A percentile compares a stretch with the other conserved stretches of the same genome.
phyloP scores from a whole-genome alignment of 768 basidiomycete species.

The Vararia minispora region DNA sequence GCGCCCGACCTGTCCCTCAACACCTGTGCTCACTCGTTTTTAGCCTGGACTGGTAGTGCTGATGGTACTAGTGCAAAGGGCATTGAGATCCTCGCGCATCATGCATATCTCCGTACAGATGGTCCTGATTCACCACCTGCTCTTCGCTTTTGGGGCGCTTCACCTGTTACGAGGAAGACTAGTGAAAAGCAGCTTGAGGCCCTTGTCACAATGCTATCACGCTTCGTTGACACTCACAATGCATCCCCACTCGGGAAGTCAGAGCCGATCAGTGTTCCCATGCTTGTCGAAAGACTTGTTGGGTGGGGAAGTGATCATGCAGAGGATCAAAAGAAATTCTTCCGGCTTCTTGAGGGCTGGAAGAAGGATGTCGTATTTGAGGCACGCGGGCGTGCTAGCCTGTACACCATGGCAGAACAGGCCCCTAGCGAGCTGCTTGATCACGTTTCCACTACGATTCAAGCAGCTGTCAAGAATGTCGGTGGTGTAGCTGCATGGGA shows the following conservation, averaged over 20 bases:
- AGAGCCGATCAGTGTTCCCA: background rate
- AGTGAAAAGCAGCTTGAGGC: background rate
- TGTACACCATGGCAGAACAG: no score
- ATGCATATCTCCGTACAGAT: background rate
- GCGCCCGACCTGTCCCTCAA: no score
- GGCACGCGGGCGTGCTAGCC: background rate
- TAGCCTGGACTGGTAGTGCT: background rate
- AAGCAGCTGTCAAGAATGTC: background rate
- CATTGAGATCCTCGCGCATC: background rate
- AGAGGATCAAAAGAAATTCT: constrained; percentile 7
- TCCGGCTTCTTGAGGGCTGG: background rate
- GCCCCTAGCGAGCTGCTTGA: background rate
- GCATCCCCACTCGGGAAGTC: background rate
- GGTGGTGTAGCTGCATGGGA: background rate
- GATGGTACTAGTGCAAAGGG: background rate
- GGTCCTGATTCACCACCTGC: no score
- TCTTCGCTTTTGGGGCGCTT: background rate
- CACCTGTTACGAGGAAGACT: background rate
- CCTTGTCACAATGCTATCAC: background rate
- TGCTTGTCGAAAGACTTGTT: background rate
- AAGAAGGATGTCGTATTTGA: background rate
- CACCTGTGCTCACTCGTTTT: background rate
- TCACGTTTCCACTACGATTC: background rate
- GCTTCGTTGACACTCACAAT: background rate
- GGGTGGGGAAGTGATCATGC: constrained; percentile 7